Percentiles rank a stretch among this genome's conserved stretches.
These are phyloP conservation scores for Zygosaccharomyces lentus DNA, from an alignment of 805 yeast species.

Conservation along the genomic window DNA sequence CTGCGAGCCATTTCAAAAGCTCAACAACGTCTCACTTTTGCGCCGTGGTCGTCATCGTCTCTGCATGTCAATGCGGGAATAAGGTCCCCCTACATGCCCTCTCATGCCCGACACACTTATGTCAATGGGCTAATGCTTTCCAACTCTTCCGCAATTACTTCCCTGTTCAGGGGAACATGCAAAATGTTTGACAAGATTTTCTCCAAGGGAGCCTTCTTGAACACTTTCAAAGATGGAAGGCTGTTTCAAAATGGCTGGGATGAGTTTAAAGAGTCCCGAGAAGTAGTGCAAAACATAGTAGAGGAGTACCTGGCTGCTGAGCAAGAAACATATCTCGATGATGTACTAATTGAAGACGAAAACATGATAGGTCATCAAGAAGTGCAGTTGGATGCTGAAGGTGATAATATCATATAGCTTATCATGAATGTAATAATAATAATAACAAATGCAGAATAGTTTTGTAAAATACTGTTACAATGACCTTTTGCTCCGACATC, in stretches of 20 bases:
- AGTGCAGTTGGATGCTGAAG: slow-evolving; percentile 28
- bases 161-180: slow-evolving; percentile 61
- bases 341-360: slow-evolving; percentile 36
- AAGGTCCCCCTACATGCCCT: slow-evolving; percentile 52
- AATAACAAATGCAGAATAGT: not conserved
- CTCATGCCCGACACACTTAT: slow-evolving; percentile 25
- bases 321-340: slow-evolving; percentile 44
- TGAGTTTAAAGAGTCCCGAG: slow-evolving; percentile 76
- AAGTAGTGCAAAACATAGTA: slow-evolving; percentile 68
- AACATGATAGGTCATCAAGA: slow-evolving; percentile 31
- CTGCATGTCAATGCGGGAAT: slow-evolving; percentile 74
- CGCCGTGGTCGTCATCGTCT: slow-evolving; percentile 81
- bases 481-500: not conserved
- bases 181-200: slow-evolving; percentile 77
- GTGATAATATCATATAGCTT: slow-evolving; percentile 24
- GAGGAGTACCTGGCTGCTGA: slow-evolving; percentile 75
- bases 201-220: slow-evolving; percentile 76
- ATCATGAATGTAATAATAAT: not conserved
- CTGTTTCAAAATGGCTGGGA: slow-evolving; percentile 39
- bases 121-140: slow-evolving; percentile 81
- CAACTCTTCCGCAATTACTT: slow-evolving; percentile 72
- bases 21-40: slow-evolving; percentile 65
- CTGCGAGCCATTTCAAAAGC: slow-evolving; percentile 62
- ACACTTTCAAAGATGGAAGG: slow-evolving; percentile 54
- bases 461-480: not conserved